Base-by-base conservation (phyloP, 495 filamentous ascomycete genomes). In the Xylaria castorea region DNA sequence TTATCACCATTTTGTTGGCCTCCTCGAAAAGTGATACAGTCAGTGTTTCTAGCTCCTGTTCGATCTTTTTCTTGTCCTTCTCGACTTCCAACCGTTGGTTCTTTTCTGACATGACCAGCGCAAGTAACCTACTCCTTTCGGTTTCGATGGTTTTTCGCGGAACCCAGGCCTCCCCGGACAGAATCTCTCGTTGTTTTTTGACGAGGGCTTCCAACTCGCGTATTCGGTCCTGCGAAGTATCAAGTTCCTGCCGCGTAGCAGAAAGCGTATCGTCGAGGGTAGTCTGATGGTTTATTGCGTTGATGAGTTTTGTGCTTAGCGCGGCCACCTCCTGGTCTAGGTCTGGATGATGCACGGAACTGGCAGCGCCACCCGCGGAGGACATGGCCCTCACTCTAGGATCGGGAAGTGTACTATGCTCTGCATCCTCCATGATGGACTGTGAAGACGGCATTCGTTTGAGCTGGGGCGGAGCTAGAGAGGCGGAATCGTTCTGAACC, bases 261-360 rank as follows among this genome's bases (percentile, higher is more conserved):
- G 92, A 91, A 60, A 99, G 86, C 40, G 89, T 92, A 77, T 99
- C 96, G 77, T 99, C 96, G 36, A 99, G 85, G 38, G 86, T 92
- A 5, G 96, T 98, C 83, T 98, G 97, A 78, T 96, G 93, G 79
- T 99, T 99, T 81, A 99, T 98, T 66, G 96, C 95, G 76, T 94
- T 94, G 71, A 99, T 94, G 66, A 99, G 87, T 82, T 99, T 99
- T 61, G 94, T 95, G 80, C 94, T 98, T 30, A 99, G 85, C 4
- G 93, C 88, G 36, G 96, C 92, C 16, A 98, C 94, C 81, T 99
- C 96, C 68, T 91, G 89, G 79, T 92, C 93, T 58, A 97, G 85
- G 76, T 95, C 94, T 25, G 93, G 92, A 74, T 94, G 92, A 64
- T 80, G 81, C n/a, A 58, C 34, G 8, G 78, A 75, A 12, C 67